phyloP scores from a whole-genome alignment of 2,329 filamentous ascomycete species.

The Polychaeton citri region DNA sequence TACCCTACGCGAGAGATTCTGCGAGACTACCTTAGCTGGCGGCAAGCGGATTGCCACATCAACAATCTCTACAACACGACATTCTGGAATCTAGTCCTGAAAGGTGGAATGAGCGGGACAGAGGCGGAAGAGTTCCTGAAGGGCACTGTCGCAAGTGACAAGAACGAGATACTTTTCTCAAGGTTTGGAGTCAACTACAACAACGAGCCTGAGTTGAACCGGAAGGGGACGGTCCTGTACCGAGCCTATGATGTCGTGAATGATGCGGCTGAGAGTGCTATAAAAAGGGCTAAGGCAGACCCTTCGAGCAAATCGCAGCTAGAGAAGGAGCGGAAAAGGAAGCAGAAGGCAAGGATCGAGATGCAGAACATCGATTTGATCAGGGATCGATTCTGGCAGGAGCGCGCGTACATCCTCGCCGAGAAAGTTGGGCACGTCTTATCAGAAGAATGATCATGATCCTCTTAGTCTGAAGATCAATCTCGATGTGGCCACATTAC shows the following conservation, averaged over 20 bases:
- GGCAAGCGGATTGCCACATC: slow-evolving; percentile 94
- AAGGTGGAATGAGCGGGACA: slow-evolving; percentile 59
- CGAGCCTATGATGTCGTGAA: slow-evolving; percentile 43
- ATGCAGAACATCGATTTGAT: slow-evolving; percentile 89
- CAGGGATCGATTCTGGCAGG: slow-evolving; percentile 86
- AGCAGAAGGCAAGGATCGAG: slow-evolving; percentile 66
- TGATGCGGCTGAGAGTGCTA: slow-evolving; percentile 17
- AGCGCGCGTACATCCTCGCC: slow-evolving; percentile 56
- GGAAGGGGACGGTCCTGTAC: slow-evolving; percentile 84
- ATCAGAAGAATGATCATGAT: neutral
- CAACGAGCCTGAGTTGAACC: slow-evolving; percentile 82
- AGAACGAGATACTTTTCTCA: slow-evolving; percentile 90
- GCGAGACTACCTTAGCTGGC: slow-evolving; percentile 91
- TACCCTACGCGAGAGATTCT: slow-evolving; percentile 76
- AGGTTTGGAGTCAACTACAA: slow-evolving; percentile 94
- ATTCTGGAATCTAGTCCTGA: slow-evolving; percentile 78
- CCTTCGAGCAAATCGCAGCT: slow-evolving; percentile 50
- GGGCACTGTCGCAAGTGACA: slow-evolving; percentile 72
- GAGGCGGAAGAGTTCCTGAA: slow-evolving; percentile 72
- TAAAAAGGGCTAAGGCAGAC: neutral
- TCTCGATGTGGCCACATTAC: too few relatives aligned
- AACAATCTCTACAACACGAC: slow-evolving; percentile 98
- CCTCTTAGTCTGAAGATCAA: too few relatives aligned
- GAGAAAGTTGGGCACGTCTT: neutral
- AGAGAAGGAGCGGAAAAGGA: slow-evolving; percentile 70